Conservation (phyloP, 73 alveolate species). For the Breviolum minutum region DNA sequence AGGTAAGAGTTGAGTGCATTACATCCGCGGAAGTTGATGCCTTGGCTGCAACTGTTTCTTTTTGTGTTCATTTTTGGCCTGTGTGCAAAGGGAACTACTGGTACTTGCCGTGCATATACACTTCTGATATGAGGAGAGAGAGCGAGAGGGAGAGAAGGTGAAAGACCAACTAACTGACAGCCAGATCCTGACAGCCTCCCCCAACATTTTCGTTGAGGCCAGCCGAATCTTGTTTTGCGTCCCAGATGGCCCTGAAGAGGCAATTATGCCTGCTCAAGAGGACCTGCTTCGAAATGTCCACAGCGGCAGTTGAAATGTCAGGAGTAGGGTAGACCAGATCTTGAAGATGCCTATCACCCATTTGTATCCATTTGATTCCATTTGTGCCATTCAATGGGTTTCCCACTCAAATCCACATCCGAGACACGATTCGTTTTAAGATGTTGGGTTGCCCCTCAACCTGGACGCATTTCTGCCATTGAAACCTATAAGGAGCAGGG, state of each 20-base stretch:
- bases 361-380: no score
- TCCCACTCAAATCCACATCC: no score
- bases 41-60: not conserved
- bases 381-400: no score
- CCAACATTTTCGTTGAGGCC: not conserved
- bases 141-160: no score
- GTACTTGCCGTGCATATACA: no score
- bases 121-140: no score
- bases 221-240: not conserved
- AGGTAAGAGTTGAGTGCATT: conserved; percentile 8
- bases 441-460: no score
- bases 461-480: not conserved
- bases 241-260: not conserved
- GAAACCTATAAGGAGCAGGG: not conserved
- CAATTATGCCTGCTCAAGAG: not conserved
- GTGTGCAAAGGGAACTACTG: no score
- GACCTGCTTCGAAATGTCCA: not conserved
- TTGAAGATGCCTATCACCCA: no score
- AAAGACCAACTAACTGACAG: no score
- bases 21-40: not conserved
- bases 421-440: no score
- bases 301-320: not conserved
- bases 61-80: not conserved
- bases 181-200: no score
- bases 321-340: not conserved